Evolutionary conservation across 768 basidiomycete genomes (phyloP).

Genomic region (Mycena latifolia): DNA sequence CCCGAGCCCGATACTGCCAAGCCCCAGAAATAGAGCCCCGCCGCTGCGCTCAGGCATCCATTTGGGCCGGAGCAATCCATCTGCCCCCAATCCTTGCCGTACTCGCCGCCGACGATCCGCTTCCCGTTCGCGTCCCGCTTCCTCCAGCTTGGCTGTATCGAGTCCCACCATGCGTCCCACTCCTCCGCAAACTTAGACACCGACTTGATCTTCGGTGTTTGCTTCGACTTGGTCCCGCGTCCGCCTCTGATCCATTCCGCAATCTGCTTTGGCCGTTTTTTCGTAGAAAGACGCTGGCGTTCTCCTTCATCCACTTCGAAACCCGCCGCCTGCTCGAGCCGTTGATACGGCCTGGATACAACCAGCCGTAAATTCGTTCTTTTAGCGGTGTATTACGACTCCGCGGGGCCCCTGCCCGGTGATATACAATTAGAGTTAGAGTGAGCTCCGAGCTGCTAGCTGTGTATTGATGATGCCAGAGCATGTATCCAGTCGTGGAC

Average conservation of each 20-base stretch:
- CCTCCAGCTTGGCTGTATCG: background rate
- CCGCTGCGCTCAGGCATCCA: background rate
- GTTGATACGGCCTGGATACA: background rate
- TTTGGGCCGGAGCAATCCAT: background rate
- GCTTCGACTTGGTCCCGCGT: background rate
- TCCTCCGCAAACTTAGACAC: background rate
- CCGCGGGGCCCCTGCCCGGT: no score
- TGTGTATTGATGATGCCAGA: no score
- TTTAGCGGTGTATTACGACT: no score
- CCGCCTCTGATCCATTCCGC: slow-evolving; percentile 1
- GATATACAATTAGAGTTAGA: no score
- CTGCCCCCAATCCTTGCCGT: background rate
- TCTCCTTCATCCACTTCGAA: background rate
- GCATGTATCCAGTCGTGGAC: no score
- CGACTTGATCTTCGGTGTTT: background rate
- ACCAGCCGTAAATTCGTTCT: no score
- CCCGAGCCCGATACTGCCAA: background rate
- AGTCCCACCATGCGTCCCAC: background rate
- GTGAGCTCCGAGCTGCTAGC: no score
- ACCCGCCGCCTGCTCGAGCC: background rate
- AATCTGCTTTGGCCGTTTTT: background rate
- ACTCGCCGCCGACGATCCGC: background rate
- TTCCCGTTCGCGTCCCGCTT: background rate
- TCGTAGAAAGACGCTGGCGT: background rate
- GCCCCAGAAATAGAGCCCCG: slow-evolving; percentile 9